Evolutionary conservation across 371 early-diverging fungal species (phyloP).

Genomic region (Syncephalastrum sp.): DNA sequence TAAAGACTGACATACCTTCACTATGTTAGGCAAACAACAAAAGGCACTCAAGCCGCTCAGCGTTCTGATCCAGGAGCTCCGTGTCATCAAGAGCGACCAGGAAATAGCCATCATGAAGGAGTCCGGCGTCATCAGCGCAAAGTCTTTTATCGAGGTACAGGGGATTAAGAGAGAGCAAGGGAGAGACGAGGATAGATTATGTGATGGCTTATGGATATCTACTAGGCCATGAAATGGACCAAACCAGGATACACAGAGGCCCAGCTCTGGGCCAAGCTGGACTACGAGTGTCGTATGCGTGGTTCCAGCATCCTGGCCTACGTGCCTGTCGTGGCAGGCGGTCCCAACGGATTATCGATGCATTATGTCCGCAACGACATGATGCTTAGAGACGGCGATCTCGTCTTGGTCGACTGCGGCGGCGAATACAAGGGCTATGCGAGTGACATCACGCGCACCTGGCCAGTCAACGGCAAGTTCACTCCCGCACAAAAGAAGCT

Average conservation of each 20-base stretch:
- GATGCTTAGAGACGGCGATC: constrained; percentile 74
- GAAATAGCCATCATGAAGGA: constrained; percentile 81
- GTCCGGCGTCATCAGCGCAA: constrained; percentile 74
- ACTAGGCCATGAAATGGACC: constrained; percentile 67
- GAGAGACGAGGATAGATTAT: too few relatives aligned
- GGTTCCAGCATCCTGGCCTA: constrained; percentile 85
- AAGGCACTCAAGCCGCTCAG: constrained; percentile 54
- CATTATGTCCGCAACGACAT: constrained; percentile 93
- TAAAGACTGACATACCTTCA: neutral
- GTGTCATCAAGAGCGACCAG: constrained; percentile 74
- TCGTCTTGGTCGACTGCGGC: constrained; percentile 93
- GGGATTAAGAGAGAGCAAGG: too few relatives aligned
- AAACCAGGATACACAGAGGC: constrained; percentile 74
- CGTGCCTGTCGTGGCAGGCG: constrained; percentile 95
- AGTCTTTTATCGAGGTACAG: constrained; percentile 69
- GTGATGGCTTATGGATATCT: neutral
- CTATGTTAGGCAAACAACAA: constrained; percentile 23
- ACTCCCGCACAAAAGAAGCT: constrained; percentile 76
- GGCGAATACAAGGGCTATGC: constrained; percentile 88
- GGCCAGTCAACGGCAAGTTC: constrained; percentile 92
- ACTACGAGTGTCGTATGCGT: constrained; percentile 68
- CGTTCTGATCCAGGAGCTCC: constrained; percentile 66
- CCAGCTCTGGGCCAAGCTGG: constrained; percentile 76
- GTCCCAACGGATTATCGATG: constrained; percentile 87
- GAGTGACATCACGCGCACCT: constrained; percentile 92